Base-by-base conservation (phyloP, 768 basidiomycete species). In the Postia placenta region DNA sequence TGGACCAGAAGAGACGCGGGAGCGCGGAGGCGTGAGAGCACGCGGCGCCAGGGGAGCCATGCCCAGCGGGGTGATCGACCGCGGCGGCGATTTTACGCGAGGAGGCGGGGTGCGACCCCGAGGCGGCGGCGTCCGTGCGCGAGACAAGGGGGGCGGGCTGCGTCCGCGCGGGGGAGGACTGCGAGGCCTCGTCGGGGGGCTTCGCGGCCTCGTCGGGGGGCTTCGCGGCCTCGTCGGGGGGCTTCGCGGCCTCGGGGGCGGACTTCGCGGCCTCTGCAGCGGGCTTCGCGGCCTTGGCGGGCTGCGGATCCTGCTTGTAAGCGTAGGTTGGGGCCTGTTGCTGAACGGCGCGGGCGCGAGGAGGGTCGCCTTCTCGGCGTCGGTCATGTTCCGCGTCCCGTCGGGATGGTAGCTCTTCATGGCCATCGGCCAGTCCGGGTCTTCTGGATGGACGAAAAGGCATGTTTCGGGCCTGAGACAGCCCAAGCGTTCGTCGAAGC, bases 391-490 rank as follows among this genome's bases (percentile, higher is more conserved):
- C 19, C 25, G 24, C 3, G 6, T 7, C 9, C 9, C 4, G n/a
- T 15, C 5, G 15, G 22, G 20, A 4, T 3, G 42, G 28, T 26
- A 26, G 25, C 22, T 26, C 17, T 6, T 17, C 9, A 12, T 20
- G 3, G 49, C 49, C 0, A 14, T 20, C 4, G 26, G 3, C 60
- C 60, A 61, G 33, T 49, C 35, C 3, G 52, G 41, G 12, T 61
- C 54, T 1, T 47, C 35, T 2, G 60, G 60, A 27, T 61, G 60
- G 9, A 45, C 50, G 46, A 42, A 61, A 3, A 2, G n/a, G 41
- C 60, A 61, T 5, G 11, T 14, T 19, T 0, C 1, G 1, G 37
- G 1, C 22, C 33, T 6, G 9, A 26, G 28, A 30, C 56, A 59
- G 15, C 58, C 57, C 4, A 15, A 5, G 9, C 17, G 5, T 11